Percentiles rank a stretch among this genome's conserved stretches.
These are phyloP conservation scores for Myxozyma nipponensis DNA, from an alignment of 805 yeast genomes.

Conservation along the genomic window DNA sequence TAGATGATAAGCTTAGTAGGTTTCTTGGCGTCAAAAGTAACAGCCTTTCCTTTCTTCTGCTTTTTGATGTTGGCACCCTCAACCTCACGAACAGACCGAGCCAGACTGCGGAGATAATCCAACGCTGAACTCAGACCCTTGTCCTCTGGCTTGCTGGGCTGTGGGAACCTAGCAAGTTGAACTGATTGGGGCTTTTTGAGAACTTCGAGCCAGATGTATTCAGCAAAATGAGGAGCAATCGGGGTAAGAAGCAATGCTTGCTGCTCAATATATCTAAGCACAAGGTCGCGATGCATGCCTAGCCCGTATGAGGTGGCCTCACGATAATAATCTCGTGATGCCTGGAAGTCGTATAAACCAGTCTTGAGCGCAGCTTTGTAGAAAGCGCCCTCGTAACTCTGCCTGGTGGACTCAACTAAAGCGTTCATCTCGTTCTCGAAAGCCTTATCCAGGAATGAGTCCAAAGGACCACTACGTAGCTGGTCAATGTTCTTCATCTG, in stretches of 20 bases:
- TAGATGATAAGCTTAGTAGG: constrained; percentile 72
- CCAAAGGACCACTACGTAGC: constrained; percentile 43
- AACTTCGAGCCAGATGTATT: constrained; percentile 80
- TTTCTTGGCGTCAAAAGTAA: constrained; percentile 67
- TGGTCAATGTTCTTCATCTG: constrained; percentile 38
- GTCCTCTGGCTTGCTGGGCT: constrained; percentile 63
- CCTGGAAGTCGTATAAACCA: constrained; percentile 91
- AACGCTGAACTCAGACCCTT: constrained; percentile 61
- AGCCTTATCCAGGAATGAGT: constrained; percentile 75
- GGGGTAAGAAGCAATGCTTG: constrained; percentile 87
- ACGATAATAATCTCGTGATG: constrained; percentile 94
- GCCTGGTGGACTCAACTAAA: constrained; percentile 68
- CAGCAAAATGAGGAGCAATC: constrained; percentile 93
- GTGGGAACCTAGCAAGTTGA: constrained; percentile 77
- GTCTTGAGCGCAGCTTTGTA: constrained; percentile 86
- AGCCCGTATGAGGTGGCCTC: constrained; percentile 56
- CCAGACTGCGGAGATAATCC: constrained; percentile 69
- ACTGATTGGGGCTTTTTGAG: constrained; percentile 62
- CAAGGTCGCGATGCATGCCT: constrained; percentile 80
- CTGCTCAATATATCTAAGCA: constrained; percentile 74
- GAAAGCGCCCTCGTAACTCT: constrained; percentile 65
- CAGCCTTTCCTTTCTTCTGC: constrained; percentile 80
- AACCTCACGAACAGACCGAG: constrained; percentile 86
- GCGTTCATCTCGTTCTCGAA: constrained; percentile 91
- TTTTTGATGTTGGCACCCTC: constrained; percentile 79